Evolutionary conservation across 148 eudicot species (phyloP).

Genomic region (Agrostemma githago): DNA sequence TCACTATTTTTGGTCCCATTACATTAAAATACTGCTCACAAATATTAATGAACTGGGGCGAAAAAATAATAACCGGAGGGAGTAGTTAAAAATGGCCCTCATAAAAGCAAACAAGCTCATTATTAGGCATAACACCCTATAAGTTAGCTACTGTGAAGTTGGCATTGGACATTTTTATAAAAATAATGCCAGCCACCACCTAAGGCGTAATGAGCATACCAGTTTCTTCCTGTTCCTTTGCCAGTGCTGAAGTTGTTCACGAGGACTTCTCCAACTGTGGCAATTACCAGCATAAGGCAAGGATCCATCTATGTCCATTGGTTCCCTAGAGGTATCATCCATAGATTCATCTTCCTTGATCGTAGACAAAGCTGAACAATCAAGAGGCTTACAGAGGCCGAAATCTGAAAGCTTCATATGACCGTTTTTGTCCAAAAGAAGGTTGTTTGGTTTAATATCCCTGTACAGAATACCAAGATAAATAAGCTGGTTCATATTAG

Average conservation of each 20-base stretch:
- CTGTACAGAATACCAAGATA: conserved; percentile 29
- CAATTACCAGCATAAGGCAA: conserved; percentile 64
- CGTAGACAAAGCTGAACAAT: conserved; percentile 71
- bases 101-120: conserved; percentile 7
- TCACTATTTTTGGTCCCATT: no score
- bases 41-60: no score
- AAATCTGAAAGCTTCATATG: conserved; percentile 97
- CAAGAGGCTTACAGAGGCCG: conserved; percentile 94
- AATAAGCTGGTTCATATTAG: conserved; percentile 10
- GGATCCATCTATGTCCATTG: conserved; percentile 14
- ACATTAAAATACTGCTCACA: no score
- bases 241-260: conserved; percentile 54
- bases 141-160: background rate
- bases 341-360: conserved; percentile 70
- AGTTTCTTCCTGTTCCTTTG: conserved; percentile 91
- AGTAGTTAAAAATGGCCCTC: background rate
- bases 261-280: conserved; percentile 79
- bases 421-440: conserved; percentile 78
- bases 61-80: background rate
- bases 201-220: background rate
- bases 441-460: conserved; percentile 93
- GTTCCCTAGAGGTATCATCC: conserved; percentile 30
- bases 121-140: background rate
- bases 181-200: background rate
- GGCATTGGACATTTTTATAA: background rate